Percentiles rank a stretch among this genome's conserved stretches.
phyloP scores from a whole-genome alignment of 1,284 basidiomycete genomes.

The Quambalaria eucalypti region DNA sequence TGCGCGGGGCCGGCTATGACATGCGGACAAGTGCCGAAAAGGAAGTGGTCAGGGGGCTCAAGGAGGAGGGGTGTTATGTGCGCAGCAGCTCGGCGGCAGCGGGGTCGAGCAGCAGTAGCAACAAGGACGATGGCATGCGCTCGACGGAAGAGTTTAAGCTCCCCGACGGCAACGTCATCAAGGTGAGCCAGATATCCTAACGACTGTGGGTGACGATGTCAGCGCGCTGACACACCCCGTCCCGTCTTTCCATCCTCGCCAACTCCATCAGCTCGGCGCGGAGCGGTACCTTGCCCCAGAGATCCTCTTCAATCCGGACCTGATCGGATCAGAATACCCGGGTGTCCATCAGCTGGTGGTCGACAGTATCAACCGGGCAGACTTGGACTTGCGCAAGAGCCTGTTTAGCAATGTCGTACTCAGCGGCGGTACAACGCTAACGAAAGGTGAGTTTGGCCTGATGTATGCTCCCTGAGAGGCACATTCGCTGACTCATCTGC shows the following conservation, averaged over 20 bases:
- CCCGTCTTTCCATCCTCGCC: neutral
- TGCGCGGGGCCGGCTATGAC: conserved; percentile 89
- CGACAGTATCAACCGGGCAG: conserved; percentile 53
- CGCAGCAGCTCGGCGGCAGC: neutral
- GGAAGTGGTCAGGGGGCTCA: conserved; percentile 93
- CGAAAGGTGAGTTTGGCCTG: conserved; percentile 19
- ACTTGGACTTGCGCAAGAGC: conserved; percentile 78
- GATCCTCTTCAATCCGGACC: conserved; percentile 93
- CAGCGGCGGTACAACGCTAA: conserved; percentile 80
- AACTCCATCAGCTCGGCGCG: conserved; percentile 64
- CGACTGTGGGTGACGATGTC: too few species aligned
- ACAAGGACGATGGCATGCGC: conserved; percentile 63
- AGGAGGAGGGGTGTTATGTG: conserved; percentile 95
- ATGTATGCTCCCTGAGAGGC: too few species aligned
- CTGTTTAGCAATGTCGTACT: conserved; percentile 94
- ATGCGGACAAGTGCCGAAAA: conserved; percentile 93
- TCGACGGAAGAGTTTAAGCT: conserved; percentile 74
- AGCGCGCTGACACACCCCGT: neutral
- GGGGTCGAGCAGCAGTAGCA: neutral
- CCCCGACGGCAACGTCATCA: conserved; percentile 88
- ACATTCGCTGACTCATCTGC: neutral
- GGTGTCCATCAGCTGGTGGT: conserved; percentile 81
- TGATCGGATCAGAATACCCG: conserved; percentile 90
- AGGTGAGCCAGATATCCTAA: conserved; percentile 57
- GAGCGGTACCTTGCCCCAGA: conserved; percentile 96